These are phyloP conservation scores for Pichia deserticola DNA, from an alignment of 805 yeast species.

Conservation along the genomic window DNA sequence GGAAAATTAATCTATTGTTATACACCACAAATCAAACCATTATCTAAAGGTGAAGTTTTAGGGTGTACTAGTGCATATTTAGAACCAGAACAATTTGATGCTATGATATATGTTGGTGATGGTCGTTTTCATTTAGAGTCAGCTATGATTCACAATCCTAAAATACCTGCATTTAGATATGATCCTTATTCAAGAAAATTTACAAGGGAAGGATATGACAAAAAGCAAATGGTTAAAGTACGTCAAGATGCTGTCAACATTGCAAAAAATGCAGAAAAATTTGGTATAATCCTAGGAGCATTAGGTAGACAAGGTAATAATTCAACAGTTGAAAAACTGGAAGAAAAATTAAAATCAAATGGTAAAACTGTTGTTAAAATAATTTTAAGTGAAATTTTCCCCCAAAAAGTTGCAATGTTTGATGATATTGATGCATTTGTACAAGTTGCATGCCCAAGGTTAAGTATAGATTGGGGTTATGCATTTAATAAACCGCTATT, in stretches of 20 bases:
- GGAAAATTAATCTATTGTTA: conserved; percentile 49
- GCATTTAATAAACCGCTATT: conserved; percentile 87
- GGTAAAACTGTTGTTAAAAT: conserved; percentile 74
- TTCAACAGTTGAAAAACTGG: conserved; percentile 61
- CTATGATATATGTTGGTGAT: conserved; percentile 90
- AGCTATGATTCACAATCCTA: conserved; percentile 96
- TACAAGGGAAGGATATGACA: conserved; percentile 84
- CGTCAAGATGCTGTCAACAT: conserved; percentile 64
- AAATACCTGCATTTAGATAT: conserved; percentile 83
- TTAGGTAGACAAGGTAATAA: conserved; percentile 93
- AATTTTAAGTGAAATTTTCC: conserved; percentile 86
- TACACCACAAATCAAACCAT: conserved; percentile 88
- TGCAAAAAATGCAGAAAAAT: conserved; percentile 53
- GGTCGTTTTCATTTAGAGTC: conserved; percentile 94
- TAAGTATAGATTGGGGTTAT: conserved; percentile 98
- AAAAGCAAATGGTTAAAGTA: conserved; percentile 67
- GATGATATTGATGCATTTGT: conserved; percentile 92
- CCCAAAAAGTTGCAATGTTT: conserved; percentile 84
- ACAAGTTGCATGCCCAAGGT: conserved; percentile 95
- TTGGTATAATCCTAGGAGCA: conserved; percentile 88
- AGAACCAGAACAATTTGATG: conserved; percentile 55
- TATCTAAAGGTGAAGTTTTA: conserved; percentile 91
- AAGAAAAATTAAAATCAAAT: conserved; percentile 39
- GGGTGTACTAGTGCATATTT: conserved; percentile 92
- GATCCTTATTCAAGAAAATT: conserved; percentile 93